phyloP scores from a whole-genome alignment of 805 yeast species.

The Maudiozyma serrabonitensis region DNA sequence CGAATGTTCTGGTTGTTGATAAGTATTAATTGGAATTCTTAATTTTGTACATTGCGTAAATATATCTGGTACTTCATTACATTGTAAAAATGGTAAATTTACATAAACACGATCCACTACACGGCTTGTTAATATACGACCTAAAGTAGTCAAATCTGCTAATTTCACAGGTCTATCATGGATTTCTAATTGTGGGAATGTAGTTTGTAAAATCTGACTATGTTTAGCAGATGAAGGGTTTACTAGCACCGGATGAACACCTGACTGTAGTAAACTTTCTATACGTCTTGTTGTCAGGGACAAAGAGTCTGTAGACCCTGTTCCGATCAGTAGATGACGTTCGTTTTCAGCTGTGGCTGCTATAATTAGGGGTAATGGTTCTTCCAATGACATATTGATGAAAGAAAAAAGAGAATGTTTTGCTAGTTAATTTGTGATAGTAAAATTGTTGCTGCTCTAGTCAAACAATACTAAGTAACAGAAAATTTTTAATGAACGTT shows the following conservation, averaged over 20 bases:
- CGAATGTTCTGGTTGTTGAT: slow-evolving; percentile 62
- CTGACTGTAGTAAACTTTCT: slow-evolving; percentile 38
- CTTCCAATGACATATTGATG: not conserved
- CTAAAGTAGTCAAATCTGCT: slow-evolving; percentile 43
- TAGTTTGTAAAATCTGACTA: slow-evolving; percentile 14
- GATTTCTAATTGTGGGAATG: slow-evolving; percentile 17
- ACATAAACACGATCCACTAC: slow-evolving; percentile 75
- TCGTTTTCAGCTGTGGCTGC: slow-evolving; percentile 42
- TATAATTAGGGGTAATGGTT: slow-evolving; percentile 19
- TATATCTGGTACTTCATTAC: slow-evolving; percentile 32
- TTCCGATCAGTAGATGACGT: slow-evolving; percentile 48
- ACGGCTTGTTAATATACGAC: slow-evolving; percentile 50
- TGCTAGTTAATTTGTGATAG: not conserved
- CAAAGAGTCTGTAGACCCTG: slow-evolving; percentile 12
- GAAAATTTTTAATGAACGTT: too few species aligned
- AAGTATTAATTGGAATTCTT: slow-evolving; percentile 76
- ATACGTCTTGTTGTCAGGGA: slow-evolving; percentile 34
- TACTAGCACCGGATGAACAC: slow-evolving; percentile 48
- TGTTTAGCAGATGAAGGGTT: slow-evolving; percentile 21
- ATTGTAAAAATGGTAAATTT: slow-evolving; percentile 31
- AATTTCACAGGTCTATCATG: slow-evolving; percentile 30
- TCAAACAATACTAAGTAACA: not conserved
- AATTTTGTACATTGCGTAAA: slow-evolving; percentile 43
- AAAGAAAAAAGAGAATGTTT: too few species aligned
- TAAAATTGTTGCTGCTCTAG: not conserved